These are phyloP conservation scores for Dactylis glomerata DNA, from an alignment of 176 grass and related monocot genomes.

Conservation along the genomic window DNA sequence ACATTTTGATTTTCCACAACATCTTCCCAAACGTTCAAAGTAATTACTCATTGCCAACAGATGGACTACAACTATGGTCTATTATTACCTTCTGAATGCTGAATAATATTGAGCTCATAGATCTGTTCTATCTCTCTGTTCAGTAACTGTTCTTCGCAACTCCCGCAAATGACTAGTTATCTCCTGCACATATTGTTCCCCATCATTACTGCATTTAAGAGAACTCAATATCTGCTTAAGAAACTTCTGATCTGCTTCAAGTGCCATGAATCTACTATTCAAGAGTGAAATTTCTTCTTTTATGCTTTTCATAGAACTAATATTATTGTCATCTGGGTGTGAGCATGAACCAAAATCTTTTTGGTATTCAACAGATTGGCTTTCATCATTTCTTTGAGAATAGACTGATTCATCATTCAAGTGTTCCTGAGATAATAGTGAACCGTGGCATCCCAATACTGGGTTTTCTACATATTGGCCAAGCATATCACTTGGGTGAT, in stretches of 20 bases:
- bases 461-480: neutral
- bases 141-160: conserved; percentile 42
- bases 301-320: conserved; percentile 19
- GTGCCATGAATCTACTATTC: conserved; percentile 50
- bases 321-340: neutral
- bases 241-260: conserved; percentile 66
- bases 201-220: conserved; percentile 49
- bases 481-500: neutral
- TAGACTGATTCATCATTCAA: conserved; percentile 21
- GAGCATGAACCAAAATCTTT: conserved; percentile 19
- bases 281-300: conserved; percentile 50
- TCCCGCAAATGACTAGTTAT: conserved; percentile 61
- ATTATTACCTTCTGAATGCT: conserved; percentile 39
- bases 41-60: neutral
- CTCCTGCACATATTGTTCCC: conserved; percentile 48
- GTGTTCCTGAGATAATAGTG: neutral
- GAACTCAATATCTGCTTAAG: conserved; percentile 53
- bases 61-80: conserved; percentile 1
- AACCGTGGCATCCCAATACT: conserved; percentile 7
- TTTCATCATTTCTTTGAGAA: conserved; percentile 23
- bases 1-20: conserved; percentile 3
- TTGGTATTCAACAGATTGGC: conserved; percentile 10
- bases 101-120: conserved; percentile 23
- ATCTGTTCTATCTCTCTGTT: conserved; percentile 33
- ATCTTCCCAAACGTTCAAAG: neutral